Conservation (phyloP, 306 rosid species). For the Sphenostylis stenocarpa region DNA sequence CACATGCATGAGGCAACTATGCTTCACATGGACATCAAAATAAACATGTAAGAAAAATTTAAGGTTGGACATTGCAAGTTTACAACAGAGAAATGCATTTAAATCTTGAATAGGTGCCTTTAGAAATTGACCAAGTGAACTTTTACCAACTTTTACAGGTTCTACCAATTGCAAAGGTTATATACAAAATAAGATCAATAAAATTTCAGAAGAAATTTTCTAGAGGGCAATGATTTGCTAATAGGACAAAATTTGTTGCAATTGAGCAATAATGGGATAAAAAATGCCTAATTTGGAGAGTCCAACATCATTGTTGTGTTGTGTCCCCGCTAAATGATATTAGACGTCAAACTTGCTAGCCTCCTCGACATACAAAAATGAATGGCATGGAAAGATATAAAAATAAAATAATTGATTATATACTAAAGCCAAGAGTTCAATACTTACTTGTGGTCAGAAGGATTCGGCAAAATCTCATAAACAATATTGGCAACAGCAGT, state of each 20-base stretch:
- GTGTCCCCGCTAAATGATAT: neutral
- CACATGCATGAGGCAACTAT: neutral
- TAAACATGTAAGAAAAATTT: neutral
- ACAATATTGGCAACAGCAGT: constrained; percentile 89
- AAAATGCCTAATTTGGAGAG: constrained; percentile 24
- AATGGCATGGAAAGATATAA: constrained; percentile 10
- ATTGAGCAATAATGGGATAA: neutral
- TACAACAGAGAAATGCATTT: constrained; percentile 11
- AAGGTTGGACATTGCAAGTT: neutral
- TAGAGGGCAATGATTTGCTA: neutral
- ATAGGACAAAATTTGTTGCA: neutral
- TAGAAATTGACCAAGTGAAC: neutral
- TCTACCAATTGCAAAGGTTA: constrained; percentile 22
- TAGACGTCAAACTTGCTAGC: constrained; percentile 2
- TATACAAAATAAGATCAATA: constrained; percentile 9
- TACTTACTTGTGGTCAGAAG: constrained; percentile 97
- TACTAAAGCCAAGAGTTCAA: constrained; percentile 1
- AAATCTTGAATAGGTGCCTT: constrained; percentile 9
- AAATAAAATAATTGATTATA: neutral
- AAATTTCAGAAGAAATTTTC: constrained; percentile 7
- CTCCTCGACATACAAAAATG: neutral
- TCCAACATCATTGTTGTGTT: constrained; percentile 22
- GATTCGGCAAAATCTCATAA: constrained; percentile 91
- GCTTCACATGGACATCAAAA: constrained; percentile 17
- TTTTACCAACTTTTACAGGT: neutral